Conservation (phyloP, 108 stramenopile genomes). For the Cylindrotheca fusiformis region DNA sequence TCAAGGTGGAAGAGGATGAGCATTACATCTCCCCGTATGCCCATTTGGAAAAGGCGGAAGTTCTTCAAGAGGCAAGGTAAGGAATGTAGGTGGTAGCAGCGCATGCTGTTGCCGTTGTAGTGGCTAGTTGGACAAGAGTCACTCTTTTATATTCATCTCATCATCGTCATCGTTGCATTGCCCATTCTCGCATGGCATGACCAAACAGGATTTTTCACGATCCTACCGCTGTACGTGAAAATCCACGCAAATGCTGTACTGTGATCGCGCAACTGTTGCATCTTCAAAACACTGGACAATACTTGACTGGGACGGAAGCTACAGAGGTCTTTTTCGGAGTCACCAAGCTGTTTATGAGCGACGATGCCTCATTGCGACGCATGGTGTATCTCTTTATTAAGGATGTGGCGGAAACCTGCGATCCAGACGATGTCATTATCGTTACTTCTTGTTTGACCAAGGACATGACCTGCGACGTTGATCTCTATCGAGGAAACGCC, state of each 20-base stretch:
- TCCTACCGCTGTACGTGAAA: constrained; percentile 90
- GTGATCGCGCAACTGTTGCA: constrained; percentile 97
- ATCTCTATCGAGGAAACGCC: constrained; percentile 98
- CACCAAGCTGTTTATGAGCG: constrained; percentile 98
- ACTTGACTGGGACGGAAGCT: constrained; percentile 71
- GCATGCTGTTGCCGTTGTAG: not conserved
- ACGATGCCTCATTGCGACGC: constrained; percentile 81
- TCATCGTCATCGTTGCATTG: too few species aligned
- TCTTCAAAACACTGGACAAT: constrained; percentile 83
- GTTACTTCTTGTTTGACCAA: constrained; percentile 97
- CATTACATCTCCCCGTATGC: constrained; percentile 90
- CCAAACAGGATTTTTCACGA: constrained; percentile 94
- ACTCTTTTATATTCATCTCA: too few species aligned
- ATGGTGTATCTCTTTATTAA: constrained; percentile 99
- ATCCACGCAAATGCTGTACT: constrained; percentile 96
- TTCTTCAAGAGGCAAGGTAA: constrained; percentile 94
- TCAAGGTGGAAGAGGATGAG: constrained; percentile 83
- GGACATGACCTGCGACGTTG: constrained; percentile 98
- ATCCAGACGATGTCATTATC: constrained; percentile 99
- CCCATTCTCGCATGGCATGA: too few species aligned
- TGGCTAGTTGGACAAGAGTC: too few species aligned
- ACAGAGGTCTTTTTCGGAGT: constrained; percentile 99
- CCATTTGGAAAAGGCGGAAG: constrained; percentile 95
- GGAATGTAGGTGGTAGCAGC: too few species aligned
- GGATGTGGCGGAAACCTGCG: constrained; percentile 97